Conservation (phyloP, 1,284 basidiomycete genomes). For the Leccinum subrobustum region DNA sequence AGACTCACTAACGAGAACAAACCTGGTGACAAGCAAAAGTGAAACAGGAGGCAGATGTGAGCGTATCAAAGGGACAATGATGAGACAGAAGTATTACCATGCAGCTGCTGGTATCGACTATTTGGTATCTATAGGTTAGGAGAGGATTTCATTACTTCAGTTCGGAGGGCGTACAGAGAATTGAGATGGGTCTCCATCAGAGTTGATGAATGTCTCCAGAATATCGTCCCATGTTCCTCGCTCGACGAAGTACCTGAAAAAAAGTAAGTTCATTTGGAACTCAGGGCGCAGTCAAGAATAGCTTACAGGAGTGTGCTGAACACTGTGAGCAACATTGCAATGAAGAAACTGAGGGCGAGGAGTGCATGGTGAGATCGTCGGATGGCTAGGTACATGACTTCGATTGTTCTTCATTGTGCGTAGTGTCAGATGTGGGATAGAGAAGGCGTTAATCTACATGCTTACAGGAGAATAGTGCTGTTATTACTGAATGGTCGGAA, state of each 20-base stretch:
- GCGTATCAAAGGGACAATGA: background rate
- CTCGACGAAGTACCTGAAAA: conserved; percentile 77
- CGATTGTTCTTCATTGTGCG: conserved; percentile 63
- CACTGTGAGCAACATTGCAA: conserved; percentile 81
- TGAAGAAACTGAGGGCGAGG: conserved; percentile 84
- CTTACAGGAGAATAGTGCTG: conserved; percentile 76
- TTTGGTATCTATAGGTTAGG: background rate
- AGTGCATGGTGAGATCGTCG: conserved; percentile 83
- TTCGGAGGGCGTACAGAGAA: conserved; percentile 51
- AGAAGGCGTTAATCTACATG: conserved; percentile 6
- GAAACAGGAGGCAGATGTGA: background rate
- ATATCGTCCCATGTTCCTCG: conserved; percentile 83
- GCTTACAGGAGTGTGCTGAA: conserved; percentile 86
- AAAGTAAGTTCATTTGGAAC: background rate
- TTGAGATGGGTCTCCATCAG: conserved; percentile 77
- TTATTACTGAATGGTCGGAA: conserved; percentile 87
- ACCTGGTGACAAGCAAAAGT: conserved; percentile 24
- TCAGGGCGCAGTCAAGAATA: background rate
- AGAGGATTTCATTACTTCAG: background rate
- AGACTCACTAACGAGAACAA: conserved; percentile 50
- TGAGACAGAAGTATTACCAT: conserved; percentile 42
- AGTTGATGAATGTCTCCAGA: conserved; percentile 77
- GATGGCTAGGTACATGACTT: conserved; percentile 91
- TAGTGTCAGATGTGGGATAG: background rate
- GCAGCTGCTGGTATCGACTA: conserved; percentile 79